Conservation (phyloP, 805 yeast genomes). For the Saccharomyces kudriavzevii region DNA sequence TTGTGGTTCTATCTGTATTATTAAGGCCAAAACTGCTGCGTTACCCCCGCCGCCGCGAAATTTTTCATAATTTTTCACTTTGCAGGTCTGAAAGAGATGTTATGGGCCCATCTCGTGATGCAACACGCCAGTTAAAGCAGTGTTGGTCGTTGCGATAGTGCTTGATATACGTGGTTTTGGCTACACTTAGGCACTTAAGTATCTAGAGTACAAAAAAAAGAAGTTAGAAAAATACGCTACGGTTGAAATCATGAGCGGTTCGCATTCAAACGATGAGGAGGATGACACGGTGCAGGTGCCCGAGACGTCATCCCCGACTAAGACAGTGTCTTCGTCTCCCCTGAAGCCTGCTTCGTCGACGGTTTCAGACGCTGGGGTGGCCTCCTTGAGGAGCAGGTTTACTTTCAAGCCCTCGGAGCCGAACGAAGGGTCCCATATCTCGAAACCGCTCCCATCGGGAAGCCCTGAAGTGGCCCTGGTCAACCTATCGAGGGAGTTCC, state of each 20-base stretch:
- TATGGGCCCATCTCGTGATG: neutral
- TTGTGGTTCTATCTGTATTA: conserved; percentile 3
- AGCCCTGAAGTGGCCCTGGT: conserved; percentile 10
- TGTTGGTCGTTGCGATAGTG: neutral
- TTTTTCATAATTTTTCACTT: neutral
- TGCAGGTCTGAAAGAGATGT: neutral
- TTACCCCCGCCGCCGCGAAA: neutral
- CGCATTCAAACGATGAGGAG: conserved; percentile 8
- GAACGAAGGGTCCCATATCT: neutral
- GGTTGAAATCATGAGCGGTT: conserved; percentile 4
- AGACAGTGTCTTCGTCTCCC: conserved; percentile 23
- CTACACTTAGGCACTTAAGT: neutral
- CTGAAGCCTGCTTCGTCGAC: conserved; percentile 9
- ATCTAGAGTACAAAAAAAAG: neutral
- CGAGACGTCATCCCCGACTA: conserved; percentile 38
- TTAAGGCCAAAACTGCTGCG: neutral
- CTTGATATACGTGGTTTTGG: neutral
- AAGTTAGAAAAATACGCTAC: neutral
- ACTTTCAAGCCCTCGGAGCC: conserved; percentile 1
- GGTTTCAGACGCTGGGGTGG: conserved; percentile 7
- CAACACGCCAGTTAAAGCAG: neutral
- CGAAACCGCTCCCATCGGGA: conserved; percentile 6
- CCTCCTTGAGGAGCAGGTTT: conserved; percentile 10
- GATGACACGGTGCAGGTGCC: conserved; percentile 40
- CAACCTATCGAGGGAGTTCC: conserved; percentile 23